These are phyloP conservation scores for Rhododendron simsii DNA, from an alignment of 148 eudicot species.

Conservation along the genomic window DNA sequence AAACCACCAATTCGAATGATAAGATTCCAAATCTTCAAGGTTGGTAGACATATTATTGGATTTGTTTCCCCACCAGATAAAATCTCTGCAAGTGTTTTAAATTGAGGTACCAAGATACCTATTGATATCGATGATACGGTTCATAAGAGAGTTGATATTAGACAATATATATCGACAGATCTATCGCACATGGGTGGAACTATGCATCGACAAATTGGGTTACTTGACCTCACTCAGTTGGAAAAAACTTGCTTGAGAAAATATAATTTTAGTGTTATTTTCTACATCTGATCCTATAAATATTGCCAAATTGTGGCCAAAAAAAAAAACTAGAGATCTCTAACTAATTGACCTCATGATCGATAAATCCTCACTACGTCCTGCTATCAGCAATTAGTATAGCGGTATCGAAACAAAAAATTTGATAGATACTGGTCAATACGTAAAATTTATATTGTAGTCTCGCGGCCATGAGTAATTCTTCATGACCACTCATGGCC, in stretches of 20 bases:
- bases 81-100: neutral
- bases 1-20: neutral
- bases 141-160: too few relatives aligned
- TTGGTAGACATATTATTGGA: neutral
- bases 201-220: neutral
- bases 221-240: neutral
- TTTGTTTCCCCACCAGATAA: neutral
- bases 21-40: neutral
- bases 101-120: neutral
- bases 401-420: neutral
- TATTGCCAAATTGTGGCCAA: neutral
- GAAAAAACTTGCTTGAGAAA: neutral
- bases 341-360: neutral
- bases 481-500: too few relatives aligned
- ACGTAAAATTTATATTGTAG: too few relatives aligned
- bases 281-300: too few relatives aligned
- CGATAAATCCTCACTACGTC: neutral
- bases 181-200: neutral
- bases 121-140: neutral
- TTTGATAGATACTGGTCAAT: neutral
- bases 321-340: neutral
- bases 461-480: too few relatives aligned
- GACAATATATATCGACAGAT: neutral
- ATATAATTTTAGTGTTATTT: neutral
- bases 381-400: neutral